These are phyloP conservation scores for Lanmaoa rubissima DNA, from an alignment of 768 basidiomycete species.

Conservation along the genomic window DNA sequence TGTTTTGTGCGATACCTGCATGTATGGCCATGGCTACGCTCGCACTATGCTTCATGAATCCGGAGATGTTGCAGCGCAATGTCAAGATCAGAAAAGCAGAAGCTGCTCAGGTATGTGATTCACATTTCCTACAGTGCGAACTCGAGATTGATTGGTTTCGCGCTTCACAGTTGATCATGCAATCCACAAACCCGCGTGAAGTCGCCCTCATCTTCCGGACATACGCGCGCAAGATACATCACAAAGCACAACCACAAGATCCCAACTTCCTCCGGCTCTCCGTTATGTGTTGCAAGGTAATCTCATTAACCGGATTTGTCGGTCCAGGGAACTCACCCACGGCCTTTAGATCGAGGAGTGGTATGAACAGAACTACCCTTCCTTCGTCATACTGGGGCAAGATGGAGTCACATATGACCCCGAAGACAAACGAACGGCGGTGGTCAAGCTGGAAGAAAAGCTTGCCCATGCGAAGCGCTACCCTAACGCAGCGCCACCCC, in stretches of 20 bases:
- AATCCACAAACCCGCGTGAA: constrained; percentile 87
- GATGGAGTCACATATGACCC: constrained; percentile 40
- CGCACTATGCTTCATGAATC: constrained; percentile 91
- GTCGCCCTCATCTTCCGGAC: constrained; percentile 87
- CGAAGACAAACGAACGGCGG: constrained; percentile 54
- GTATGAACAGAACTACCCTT: constrained; percentile 92
- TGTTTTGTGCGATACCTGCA: constrained; percentile 92
- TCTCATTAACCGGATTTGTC: neutral
- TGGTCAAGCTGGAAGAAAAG: constrained; percentile 46
- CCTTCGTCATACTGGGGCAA: constrained; percentile 56
- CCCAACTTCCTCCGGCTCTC: constrained; percentile 84
- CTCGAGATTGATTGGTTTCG: neutral
- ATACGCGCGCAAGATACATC: constrained; percentile 79
- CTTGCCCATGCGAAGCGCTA: constrained; percentile 34
- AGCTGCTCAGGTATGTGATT: constrained; percentile 67
- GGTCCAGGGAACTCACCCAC: constrained; percentile 2
- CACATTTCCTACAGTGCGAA: neutral
- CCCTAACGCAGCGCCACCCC: constrained; percentile 5
- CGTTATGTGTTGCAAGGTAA: constrained; percentile 81
- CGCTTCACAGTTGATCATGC: constrained; percentile 75
- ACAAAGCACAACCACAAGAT: constrained; percentile 74
- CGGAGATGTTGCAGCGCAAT: constrained; percentile 77
- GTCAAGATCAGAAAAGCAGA: constrained; percentile 94
- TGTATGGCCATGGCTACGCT: constrained; percentile 97
- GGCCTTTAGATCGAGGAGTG: constrained; percentile 80